phyloP scores from a whole-genome alignment of 108 stramenopile species.

The Conticribra guillardii region DNA sequence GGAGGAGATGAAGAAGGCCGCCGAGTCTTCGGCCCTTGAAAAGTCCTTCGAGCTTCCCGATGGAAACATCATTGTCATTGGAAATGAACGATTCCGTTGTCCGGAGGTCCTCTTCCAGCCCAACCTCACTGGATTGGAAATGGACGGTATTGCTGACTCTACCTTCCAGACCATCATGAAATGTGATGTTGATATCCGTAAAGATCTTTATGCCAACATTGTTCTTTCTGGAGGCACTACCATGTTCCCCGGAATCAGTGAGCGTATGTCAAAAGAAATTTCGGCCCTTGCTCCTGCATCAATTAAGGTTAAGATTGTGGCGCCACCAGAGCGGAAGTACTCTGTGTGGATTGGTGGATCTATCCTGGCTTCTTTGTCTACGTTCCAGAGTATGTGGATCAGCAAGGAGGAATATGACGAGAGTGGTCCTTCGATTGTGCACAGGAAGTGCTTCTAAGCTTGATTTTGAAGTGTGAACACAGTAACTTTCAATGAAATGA shows the following conservation, averaged over 20 bases:
- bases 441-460: slow-evolving; percentile 93
- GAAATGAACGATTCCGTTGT: slow-evolving; percentile 94
- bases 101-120: slow-evolving; percentile 95
- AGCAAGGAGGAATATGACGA: slow-evolving; percentile 99
- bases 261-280: slow-evolving; percentile 99
- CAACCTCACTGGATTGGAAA: slow-evolving; percentile 97
- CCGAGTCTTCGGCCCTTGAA: slow-evolving; percentile 91
- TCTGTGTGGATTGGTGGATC: slow-evolving; percentile 99
- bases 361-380: slow-evolving; percentile 97
- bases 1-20: slow-evolving; percentile 94
- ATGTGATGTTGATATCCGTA: slow-evolving; percentile 99
- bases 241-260: slow-evolving; percentile 99
- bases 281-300: slow-evolving; percentile 93
- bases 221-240: slow-evolving; percentile 95
- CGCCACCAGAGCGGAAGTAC: slow-evolving; percentile 99
- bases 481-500: background rate
- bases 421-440: slow-evolving; percentile 97
- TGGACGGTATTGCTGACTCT: slow-evolving; percentile 96
- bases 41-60: slow-evolving; percentile 94
- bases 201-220: slow-evolving; percentile 95
- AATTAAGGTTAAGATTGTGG: slow-evolving; percentile 99
- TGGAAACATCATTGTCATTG: slow-evolving; percentile 94
- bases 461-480: background rate
- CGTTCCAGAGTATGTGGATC: slow-evolving; percentile 99
- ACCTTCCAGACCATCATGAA: slow-evolving; percentile 99